Evolutionary conservation across 2,329 filamentous ascomycete species (phyloP), one percentile per base, ranked within the genome.

Genomic region (Botrytis medusae): DNA sequence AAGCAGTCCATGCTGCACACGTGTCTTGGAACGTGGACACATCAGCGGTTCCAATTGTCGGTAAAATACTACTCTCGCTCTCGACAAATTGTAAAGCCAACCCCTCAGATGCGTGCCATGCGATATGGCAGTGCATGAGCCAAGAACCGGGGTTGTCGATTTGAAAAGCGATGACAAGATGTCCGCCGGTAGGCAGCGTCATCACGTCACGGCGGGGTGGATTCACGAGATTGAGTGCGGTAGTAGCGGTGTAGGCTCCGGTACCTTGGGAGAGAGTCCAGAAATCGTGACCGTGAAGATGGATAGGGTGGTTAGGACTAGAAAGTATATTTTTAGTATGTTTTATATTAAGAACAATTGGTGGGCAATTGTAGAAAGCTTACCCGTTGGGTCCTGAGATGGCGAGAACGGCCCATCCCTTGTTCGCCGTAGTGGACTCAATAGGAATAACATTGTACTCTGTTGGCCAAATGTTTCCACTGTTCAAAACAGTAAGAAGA

Each of bases 101-200:
- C 6, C 88, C 88, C 12, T 84, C 83, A 1, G 85, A 86, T 1
- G 85, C 84, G 77, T 90, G 88, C 87, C 87, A 90, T 4, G 80
- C 80, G 69, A 83, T 80, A 70, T 83, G 81, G 76, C 81, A 83
- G 72, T 83, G 82, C 59, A 80, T 59, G 29, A 81, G 69, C 79
- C 80, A 81, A 10, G 77, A 76, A 9, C 79, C 79, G 44, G 79
- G 80, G 51, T 81, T 81, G 61, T 81, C 79, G 16, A 77, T 79
- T 72, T 79, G 76, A 74, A 80, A 80, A 1, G 77, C 78, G 25
- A 81, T 79, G 25, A 77, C 79, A 20, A 81, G 75, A 32, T 79
- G 78, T 8, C 79, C 79, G 40, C 76, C 76, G 22, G 60, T 77
- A 18, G 79, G 80, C 25, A 89, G 81, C 74, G 86, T 83, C 14